Conservation (phyloP, 768 basidiomycete genomes). For the Russula sp. region DNA sequence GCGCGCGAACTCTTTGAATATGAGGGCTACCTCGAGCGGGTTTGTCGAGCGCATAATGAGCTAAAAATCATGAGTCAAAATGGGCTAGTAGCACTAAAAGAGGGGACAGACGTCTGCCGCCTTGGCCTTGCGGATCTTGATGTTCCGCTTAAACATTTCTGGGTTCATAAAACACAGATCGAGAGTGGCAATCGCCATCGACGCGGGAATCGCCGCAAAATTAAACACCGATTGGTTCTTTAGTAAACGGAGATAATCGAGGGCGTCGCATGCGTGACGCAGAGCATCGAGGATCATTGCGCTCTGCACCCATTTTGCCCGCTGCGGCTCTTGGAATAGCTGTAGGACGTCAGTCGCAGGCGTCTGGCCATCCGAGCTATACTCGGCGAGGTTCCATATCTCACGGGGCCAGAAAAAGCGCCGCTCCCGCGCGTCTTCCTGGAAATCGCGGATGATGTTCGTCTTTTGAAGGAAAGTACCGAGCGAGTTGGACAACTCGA, state of each 20-base stretch:
- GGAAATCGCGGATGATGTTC: slow-evolving; percentile 94
- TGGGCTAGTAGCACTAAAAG: not conserved
- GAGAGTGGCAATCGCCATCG: slow-evolving; percentile 95
- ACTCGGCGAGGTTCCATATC: slow-evolving; percentile 68
- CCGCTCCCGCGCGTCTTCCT: slow-evolving; percentile 81
- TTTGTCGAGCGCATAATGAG: slow-evolving; percentile 92
- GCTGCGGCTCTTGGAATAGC: slow-evolving; percentile 55
- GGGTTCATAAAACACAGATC: slow-evolving; percentile 92
- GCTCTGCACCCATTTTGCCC: slow-evolving; percentile 78
- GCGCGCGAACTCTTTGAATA: slow-evolving; percentile 81
- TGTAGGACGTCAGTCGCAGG: slow-evolving; percentile 67
- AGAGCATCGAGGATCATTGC: slow-evolving; percentile 89
- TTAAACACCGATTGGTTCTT: slow-evolving; percentile 93
- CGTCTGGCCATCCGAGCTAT: slow-evolving; percentile 42
- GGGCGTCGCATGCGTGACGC: slow-evolving; percentile 74
- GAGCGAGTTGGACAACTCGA: slow-evolving; percentile 90
- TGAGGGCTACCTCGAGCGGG: slow-evolving; percentile 82
- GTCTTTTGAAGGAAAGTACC: slow-evolving; percentile 97
- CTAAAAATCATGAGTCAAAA: slow-evolving; percentile 40
- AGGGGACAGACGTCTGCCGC: slow-evolving; percentile 61
- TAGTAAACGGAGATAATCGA: slow-evolving; percentile 86
- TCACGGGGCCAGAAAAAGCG: slow-evolving; percentile 94
- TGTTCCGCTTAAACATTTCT: slow-evolving; percentile 76
- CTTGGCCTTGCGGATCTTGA: slow-evolving; percentile 93
- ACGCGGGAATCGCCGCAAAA: slow-evolving; percentile 91